Evolutionary conservation across 208 protist species (phyloP), one percentile per base, ranked within the genome.

Genomic region (Leptomonas pyrrhocoris): DNA sequence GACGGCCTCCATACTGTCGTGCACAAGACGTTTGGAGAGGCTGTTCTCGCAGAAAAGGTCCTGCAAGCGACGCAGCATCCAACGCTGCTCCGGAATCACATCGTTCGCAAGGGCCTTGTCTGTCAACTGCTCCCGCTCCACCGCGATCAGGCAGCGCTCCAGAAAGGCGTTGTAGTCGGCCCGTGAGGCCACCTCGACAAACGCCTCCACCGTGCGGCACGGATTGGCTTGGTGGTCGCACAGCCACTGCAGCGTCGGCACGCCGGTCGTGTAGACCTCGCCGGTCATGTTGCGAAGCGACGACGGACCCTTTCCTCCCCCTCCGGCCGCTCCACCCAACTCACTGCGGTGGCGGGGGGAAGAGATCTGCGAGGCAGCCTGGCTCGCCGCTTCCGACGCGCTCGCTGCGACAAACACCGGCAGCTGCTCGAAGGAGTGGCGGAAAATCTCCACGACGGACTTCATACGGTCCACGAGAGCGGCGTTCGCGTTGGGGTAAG

Each of bases 181-280:
- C 6, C 89, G 84, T 19, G 92, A 94, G 34, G 88, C 87, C 34
- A 96, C 79, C 69, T 94, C 88, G 13, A 83, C 88, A 80, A 93
- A 96, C 19, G 85, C 88, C 45, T 77, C 70, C 28, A 86, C 51
- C 11, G 65, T 72, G 27, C 55, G 54, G 13, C 67, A 62, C 31
- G 67, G 60, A 30, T 71, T 56, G 30, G 73, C 68, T 15, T 67
- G 60, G 19, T 68, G 75, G 40, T 74, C 73, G 34, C 61, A 73
- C 48, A 92, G 70, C 86, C 83, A 89, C 62, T 86, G 63, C 65
- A 86, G 68, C 58, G 80, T 86, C 55, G 68, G 46, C 53, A 66
- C 46, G 23, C 70, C 46, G n/a, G 63, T 51, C 19, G 69, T 72
- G 78, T 81, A 66, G 61, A 58, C 59, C 72, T 88, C 55, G 59